Evolutionary conservation across 2,329 filamentous ascomycete genomes (phyloP), one percentile per base, ranked within the genome.

Genomic region (Alternaria triticimaculans): DNA sequence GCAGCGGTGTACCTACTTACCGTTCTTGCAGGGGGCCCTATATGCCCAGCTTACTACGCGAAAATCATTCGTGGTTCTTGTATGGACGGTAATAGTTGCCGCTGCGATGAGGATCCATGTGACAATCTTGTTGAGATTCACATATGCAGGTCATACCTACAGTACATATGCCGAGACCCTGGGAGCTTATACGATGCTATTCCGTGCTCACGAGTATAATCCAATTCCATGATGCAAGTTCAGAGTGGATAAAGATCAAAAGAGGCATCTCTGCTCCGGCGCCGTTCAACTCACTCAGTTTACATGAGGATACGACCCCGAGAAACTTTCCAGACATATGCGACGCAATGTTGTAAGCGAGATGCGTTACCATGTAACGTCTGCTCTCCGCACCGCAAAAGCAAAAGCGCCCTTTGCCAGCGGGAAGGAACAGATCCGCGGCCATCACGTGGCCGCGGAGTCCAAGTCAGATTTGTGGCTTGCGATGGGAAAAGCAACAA

Each of bases 211-310:
- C 30, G 23, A 33, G 20, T n/a, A 41, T 41, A 41, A 41, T 53
- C 30, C 20, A 37, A 15, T 53, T 53, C 37, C 28, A 41, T 23
- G 28, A 53, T 25, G 49, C 28, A 41, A 18, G 15, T 41, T 21
- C 5, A 53, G 21, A 53, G 49, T 53, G 49, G 49, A 53, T 25
- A 37, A n/a, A 41, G 49, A 53, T 41, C 54, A 20, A 46, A 56
- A 46, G 25, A 56, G 54, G 41, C 41, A 45, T 46, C 55, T 37
- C 26, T 49, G 28, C 55, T 50, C 44, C 28, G 57, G 26, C 41
- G 49, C 49, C 56, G 56, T 50, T 53, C 28, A 18, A 28, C 49
- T 45, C 45, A 55, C 28, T 54, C 41, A 43, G 49, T 44, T 46
- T 26, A 44, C 18, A 55, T n/a, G 26, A 41, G 57, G 26, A 43